A percentile compares a stretch with the other conserved stretches of the same genome.
Evolutionary conservation across 1,284 basidiomycete genomes (phyloP).

Genomic region (Golubevia pallescens): DNA sequence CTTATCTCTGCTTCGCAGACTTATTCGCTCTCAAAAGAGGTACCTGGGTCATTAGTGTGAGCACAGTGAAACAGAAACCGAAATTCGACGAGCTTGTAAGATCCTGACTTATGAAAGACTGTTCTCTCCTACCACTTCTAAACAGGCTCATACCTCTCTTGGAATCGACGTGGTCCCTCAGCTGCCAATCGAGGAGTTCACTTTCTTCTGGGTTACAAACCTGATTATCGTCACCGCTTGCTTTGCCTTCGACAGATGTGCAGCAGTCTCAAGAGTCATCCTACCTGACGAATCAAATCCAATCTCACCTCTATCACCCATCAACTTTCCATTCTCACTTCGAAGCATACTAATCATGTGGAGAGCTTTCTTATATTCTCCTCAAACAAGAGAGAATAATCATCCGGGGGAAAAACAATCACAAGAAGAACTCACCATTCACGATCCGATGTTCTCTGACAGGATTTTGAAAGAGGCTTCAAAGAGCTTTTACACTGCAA

Average conservation of each 20-base stretch:
- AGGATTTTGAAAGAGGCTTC: conserved; percentile 28
- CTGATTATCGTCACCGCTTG: conserved; percentile 45
- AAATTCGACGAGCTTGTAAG: not conserved
- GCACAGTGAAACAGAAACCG: not conserved
- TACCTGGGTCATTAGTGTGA: conserved; percentile 51
- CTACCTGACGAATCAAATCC: not conserved
- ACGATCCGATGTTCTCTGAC: conserved; percentile 19
- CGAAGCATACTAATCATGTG: conserved; percentile 29
- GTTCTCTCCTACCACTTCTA: not conserved
- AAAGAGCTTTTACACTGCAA: conserved; percentile 42
- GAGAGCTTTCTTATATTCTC: conserved; percentile 22
- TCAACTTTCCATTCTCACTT: conserved; percentile 27
- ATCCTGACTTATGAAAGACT: not conserved
- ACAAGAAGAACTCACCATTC: conserved; percentile 11
- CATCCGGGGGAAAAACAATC: not conserved
- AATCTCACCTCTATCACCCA: conserved; percentile 26
- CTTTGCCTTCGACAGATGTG: conserved; percentile 49
- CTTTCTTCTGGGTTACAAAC: conserved; percentile 54
- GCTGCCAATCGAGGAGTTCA: conserved; percentile 47
- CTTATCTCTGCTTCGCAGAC: conserved; percentile 41
- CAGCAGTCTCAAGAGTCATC: conserved; percentile 27
- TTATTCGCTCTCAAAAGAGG: conserved; percentile 44
- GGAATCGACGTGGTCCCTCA: conserved; percentile 41
- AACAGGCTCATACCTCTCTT: conserved; percentile 30
- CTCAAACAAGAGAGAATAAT: conserved; percentile 7